Conservation (phyloP, 495 filamentous ascomycete genomes). For the Gamarada debralockiae region DNA sequence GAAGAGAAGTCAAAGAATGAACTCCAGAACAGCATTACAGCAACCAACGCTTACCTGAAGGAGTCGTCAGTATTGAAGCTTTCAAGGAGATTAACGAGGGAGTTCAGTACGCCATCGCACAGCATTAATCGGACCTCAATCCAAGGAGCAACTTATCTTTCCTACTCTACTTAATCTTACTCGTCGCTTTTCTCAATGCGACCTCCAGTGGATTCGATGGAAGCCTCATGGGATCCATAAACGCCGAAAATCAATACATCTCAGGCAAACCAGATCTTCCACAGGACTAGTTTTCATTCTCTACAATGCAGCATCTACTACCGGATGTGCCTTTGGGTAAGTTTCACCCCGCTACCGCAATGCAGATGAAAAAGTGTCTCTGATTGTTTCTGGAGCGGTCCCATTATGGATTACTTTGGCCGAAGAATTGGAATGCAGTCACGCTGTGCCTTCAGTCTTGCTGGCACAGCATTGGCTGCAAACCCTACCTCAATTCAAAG, state of each 20-base stretch:
- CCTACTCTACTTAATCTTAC: slow-evolving; percentile 10
- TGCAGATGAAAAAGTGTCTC: too few relatives aligned
- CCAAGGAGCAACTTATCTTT: slow-evolving; percentile 1
- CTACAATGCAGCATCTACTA: not conserved
- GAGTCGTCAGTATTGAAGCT: not conserved
- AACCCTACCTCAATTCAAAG: not conserved
- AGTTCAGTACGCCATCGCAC: slow-evolving; percentile 2
- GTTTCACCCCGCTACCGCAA: too few relatives aligned
- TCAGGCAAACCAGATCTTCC: slow-evolving; percentile 2
- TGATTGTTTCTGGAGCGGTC: too few relatives aligned
- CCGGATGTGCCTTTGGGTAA: slow-evolving; percentile 6
- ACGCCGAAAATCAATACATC: slow-evolving; percentile 6
- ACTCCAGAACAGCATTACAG: not conserved
- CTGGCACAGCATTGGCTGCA: slow-evolving; percentile 1
- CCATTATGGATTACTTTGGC: slow-evolving; percentile 12
- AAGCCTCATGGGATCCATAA: slow-evolving; percentile 14
- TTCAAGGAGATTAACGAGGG: slow-evolving; percentile 4
- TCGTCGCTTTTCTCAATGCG: slow-evolving; percentile 18
- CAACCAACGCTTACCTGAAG: not conserved
- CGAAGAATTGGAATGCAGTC: slow-evolving; percentile 7
- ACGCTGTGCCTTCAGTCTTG: slow-evolving; percentile 1
- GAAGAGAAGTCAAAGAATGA: not conserved
- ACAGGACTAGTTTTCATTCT: slow-evolving; percentile 7
- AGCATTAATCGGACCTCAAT: slow-evolving; percentile 6
- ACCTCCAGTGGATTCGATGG: slow-evolving; percentile 19